phyloP scores from a whole-genome alignment of 2,329 filamentous ascomycete species.

The Cordyceps tenuipes region DNA sequence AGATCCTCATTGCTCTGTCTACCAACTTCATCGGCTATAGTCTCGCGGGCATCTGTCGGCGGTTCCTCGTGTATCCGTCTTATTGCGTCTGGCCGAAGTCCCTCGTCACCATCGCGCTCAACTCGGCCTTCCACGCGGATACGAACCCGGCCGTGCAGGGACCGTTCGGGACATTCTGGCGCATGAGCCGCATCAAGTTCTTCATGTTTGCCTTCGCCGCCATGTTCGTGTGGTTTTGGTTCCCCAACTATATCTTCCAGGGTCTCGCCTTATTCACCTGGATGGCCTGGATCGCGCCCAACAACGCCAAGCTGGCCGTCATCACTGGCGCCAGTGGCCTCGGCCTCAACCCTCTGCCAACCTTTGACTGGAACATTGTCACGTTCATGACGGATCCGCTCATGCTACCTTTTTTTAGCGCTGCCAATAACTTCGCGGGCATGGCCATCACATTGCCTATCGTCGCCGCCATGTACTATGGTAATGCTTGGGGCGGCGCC shows the following conservation, averaged over 20 bases:
- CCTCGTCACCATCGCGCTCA: slow-evolving; percentile 39
- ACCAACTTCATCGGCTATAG: slow-evolving; percentile 46
- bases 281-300: slow-evolving; percentile 46
- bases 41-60: slow-evolving; percentile 39
- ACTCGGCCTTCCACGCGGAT: slow-evolving; percentile 34
- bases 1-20: slow-evolving; percentile 27
- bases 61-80: slow-evolving; percentile 44
- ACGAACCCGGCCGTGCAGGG: slow-evolving; percentile 13
- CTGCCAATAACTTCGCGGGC: slow-evolving; percentile 28
- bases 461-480: slow-evolving; percentile 34
- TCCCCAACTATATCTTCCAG: slow-evolving; percentile 41
- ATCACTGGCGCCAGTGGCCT: slow-evolving; percentile 34
- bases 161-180: slow-evolving; percentile 26
- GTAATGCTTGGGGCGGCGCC: slow-evolving; percentile 34
- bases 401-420: slow-evolving; percentile 29
- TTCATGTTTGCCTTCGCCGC: slow-evolving; percentile 33
- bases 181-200: slow-evolving; percentile 36
- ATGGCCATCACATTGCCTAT: slow-evolving; percentile 27
- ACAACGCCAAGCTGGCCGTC: slow-evolving; percentile 30
- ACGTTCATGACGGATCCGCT: slow-evolving; percentile 31
- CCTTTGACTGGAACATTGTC: slow-evolving; percentile 33
- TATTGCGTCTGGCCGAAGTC: slow-evolving; percentile 45
- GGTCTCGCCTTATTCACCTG: slow-evolving; percentile 43
- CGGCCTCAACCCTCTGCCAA: slow-evolving; percentile 30
- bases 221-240: slow-evolving; percentile 47